Evolutionary conservation across 169 alveolate species (phyloP).

Genomic region (Eimeria zaria): DNA sequence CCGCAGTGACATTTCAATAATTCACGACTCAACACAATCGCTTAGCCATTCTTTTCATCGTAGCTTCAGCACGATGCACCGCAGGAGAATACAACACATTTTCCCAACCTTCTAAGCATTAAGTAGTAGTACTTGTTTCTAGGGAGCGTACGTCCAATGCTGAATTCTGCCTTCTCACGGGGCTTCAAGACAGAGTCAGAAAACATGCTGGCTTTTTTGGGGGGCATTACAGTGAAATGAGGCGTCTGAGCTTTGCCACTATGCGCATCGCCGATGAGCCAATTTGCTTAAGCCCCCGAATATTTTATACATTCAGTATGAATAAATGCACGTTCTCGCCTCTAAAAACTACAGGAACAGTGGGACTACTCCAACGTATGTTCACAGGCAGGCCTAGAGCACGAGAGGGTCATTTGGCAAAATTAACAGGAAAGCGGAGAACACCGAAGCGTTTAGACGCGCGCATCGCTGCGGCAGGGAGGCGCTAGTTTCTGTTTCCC

Average conservation of each 20-base stretch:
- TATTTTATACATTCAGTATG: background rate
- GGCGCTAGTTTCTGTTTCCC: too few species aligned
- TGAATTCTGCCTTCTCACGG: too few species aligned
- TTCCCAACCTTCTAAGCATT: too few species aligned
- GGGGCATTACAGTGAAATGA: too few species aligned
- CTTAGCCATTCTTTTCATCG: background rate
- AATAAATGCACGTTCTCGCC: background rate
- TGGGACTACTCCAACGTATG: too few species aligned
- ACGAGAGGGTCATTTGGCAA: too few species aligned
- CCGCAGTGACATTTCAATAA: constrained; percentile 69
- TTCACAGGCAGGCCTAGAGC: too few species aligned
- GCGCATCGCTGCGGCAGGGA: background rate
- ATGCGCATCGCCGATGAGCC: background rate
- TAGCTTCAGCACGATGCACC: background rate
- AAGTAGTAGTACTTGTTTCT: too few species aligned
- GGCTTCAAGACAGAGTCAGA: too few species aligned
- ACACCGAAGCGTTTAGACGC: background rate
- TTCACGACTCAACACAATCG: constrained; percentile 1
- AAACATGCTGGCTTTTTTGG: too few species aligned
- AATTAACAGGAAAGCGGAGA: background rate
- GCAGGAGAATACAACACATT: too few species aligned
- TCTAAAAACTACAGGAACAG: background rate
- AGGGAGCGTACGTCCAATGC: too few species aligned
- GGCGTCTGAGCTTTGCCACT: background rate
- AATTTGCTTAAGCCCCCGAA: background rate